These are phyloP conservation scores for Urochloa ruziziensis DNA, from an alignment of 176 grass and related monocot species.

Conservation along the genomic window DNA sequence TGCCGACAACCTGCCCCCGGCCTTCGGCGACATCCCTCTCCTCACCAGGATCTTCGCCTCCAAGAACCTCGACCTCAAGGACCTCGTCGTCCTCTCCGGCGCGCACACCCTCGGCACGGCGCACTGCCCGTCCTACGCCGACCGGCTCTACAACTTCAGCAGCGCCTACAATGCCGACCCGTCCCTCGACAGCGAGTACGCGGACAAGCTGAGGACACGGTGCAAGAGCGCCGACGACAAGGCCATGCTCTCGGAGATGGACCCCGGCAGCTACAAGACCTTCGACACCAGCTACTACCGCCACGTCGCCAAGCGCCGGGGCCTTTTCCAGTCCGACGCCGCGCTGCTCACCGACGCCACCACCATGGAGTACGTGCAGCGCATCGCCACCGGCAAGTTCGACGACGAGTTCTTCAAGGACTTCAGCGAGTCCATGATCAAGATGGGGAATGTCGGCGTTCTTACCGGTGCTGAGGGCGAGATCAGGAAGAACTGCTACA, in stretches of 20 bases:
- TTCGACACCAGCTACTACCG: conserved; percentile 78
- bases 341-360: conserved; percentile 43
- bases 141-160: conserved; percentile 65
- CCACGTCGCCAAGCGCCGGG: conserved; percentile 41
- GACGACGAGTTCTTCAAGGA: conserved; percentile 56
- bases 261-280: conserved; percentile 67
- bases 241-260: conserved; percentile 66
- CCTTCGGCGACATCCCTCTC: not conserved
- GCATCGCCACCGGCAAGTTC: conserved; percentile 32
- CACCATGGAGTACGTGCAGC: conserved; percentile 60
- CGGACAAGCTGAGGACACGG: conserved; percentile 32
- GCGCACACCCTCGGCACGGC: conserved; percentile 60
- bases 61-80: conserved; percentile 32
- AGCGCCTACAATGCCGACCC: conserved; percentile 42
- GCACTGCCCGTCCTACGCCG: conserved; percentile 43
- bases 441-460: conserved; percentile 62
- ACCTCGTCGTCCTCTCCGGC: conserved; percentile 46
- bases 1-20: not conserved
- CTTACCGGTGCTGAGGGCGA: conserved; percentile 56
- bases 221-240: conserved; percentile 48
- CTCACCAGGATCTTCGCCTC: conserved; percentile 28
- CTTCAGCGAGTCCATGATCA: conserved; percentile 60
- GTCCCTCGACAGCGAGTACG: conserved; percentile 54
- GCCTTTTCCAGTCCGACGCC: conserved; percentile 67
- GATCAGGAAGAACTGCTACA: conserved; percentile 70